Evolutionary conservation across 2,329 filamentous ascomycete genomes (phyloP).

Genomic region (Phaeosphaeria sp.): DNA sequence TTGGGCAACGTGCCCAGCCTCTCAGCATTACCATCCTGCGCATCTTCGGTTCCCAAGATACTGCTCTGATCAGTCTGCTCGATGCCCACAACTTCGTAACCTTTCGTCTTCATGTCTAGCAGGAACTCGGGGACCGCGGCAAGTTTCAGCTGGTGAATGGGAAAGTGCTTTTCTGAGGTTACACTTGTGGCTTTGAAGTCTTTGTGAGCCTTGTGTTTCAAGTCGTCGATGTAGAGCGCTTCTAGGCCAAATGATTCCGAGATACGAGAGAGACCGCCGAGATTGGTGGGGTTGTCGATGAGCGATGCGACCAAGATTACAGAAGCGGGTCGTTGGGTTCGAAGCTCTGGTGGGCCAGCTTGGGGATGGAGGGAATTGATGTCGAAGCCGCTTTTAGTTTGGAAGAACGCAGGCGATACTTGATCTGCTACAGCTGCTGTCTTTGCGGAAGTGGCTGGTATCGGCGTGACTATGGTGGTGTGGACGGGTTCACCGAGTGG

Average conservation of each 20-base stretch:
- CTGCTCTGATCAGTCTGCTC: slow-evolving; percentile 61
- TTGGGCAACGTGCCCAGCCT: slow-evolving; percentile 41
- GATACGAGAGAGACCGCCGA: slow-evolving; percentile 59
- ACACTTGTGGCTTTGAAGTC: slow-evolving; percentile 60
- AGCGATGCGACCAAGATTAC: slow-evolving; percentile 59
- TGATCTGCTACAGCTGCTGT: not conserved
- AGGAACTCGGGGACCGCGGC: slow-evolving; percentile 48
- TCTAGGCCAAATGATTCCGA: slow-evolving; percentile 60
- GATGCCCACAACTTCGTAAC: slow-evolving; percentile 60
- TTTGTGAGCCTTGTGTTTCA: slow-evolving; percentile 51
- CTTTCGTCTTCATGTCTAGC: slow-evolving; percentile 51
- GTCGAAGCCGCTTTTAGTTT: slow-evolving; percentile 60
- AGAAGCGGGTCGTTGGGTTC: slow-evolving; percentile 34
- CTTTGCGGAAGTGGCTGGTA: not conserved
- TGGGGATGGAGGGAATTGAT: slow-evolving; percentile 35
- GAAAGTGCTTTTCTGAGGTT: slow-evolving; percentile 57
- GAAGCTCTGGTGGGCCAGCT: slow-evolving; percentile 21
- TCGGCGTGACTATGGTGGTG: not conserved
- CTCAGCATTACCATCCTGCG: slow-evolving; percentile 9
- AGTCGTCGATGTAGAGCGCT: slow-evolving; percentile 53
- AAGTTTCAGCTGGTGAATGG: slow-evolving; percentile 50
- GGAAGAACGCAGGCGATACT: slow-evolving; percentile 46
- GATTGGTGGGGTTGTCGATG: slow-evolving; percentile 58
- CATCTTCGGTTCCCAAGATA: slow-evolving; percentile 48
- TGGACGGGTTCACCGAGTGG: slow-evolving; percentile 33